These are phyloP conservation scores for Hyaloscypha variabilis DNA, from an alignment of 495 filamentous ascomycete genomes.

Conservation along the genomic window DNA sequence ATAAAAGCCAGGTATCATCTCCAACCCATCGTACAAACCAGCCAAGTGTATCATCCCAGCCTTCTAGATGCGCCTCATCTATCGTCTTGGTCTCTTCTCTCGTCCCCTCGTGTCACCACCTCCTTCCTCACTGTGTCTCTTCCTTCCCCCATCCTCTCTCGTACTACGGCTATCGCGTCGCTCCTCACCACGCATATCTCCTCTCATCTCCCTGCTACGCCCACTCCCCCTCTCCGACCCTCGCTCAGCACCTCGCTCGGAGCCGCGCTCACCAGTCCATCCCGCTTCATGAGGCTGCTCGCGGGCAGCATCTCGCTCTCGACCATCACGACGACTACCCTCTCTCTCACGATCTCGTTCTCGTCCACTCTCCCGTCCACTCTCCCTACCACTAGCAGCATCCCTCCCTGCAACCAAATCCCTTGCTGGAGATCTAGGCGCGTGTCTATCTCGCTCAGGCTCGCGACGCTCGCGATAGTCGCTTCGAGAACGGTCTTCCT, in stretches of 20 bases:
- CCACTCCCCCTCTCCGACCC: constrained; percentile 16
- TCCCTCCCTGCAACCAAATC: constrained; percentile 34
- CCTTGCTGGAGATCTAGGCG: constrained; percentile 13
- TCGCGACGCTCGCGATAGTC: constrained; percentile 34
- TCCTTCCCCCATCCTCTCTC: constrained; percentile 30
- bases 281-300: constrained; percentile 24
- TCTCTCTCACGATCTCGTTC: constrained; percentile 27
- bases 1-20: constrained; percentile 10
- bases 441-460: constrained; percentile 29
- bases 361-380: constrained; percentile 34
- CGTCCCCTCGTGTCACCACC: constrained; percentile 27
- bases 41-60: neutral
- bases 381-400: constrained; percentile 31
- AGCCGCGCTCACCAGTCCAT: constrained; percentile 17
- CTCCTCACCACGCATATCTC: constrained; percentile 18
- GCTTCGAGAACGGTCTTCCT: constrained; percentile 30
- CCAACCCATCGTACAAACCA: constrained; percentile 23
- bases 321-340: constrained; percentile 19
- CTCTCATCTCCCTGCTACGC: constrained; percentile 26
- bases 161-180: constrained; percentile 24
- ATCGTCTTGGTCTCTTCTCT: constrained; percentile 32
- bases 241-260: constrained; percentile 12
- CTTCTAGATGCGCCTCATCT: constrained; percentile 10
- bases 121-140: constrained; percentile 42
- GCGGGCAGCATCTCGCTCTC: constrained; percentile 20